Evolutionary conservation across 1,139 yeast species (phyloP).

Genomic region (Lodderomyces oxycetoniae): DNA sequence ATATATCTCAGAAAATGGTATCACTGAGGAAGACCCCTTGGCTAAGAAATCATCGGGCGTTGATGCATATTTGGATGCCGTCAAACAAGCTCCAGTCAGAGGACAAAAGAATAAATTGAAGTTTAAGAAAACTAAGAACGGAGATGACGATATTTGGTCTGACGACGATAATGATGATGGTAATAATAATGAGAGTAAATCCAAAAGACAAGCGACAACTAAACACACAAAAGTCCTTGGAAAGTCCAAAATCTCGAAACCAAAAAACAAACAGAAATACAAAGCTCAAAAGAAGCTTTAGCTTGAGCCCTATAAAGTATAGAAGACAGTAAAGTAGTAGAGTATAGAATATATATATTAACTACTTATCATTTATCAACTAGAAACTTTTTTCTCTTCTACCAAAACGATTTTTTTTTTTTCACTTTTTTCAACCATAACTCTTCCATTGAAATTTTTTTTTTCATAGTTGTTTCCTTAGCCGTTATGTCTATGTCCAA

Average conservation of each 20-base stretch:
- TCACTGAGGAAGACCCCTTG: constrained; percentile 44
- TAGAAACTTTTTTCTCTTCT: no score
- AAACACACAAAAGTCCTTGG: constrained; percentile 15
- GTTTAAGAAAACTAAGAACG: constrained; percentile 62
- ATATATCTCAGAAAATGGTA: constrained; percentile 36
- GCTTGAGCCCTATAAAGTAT: neutral
- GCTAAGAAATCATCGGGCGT: constrained; percentile 53
- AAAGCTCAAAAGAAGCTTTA: constrained; percentile 51
- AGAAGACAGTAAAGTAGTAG: no score
- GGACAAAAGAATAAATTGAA: constrained; percentile 90
- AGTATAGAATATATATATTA: no score
- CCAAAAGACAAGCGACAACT: constrained; percentile 10
- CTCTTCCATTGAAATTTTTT: constrained; percentile 1
- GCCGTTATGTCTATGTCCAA: constrained; percentile 5
- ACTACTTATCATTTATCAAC: no score
- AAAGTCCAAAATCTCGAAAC: constrained; percentile 32
- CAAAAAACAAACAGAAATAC: constrained; percentile 37
- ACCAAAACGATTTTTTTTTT: no score
- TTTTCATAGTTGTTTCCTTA: neutral
- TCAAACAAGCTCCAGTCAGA: constrained; percentile 85
- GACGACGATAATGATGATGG: constrained; percentile 37
- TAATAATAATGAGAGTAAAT: neutral
- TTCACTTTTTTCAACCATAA: neutral
- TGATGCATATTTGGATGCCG: constrained; percentile 91
- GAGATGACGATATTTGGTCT: constrained; percentile 48